Evolutionary conservation across 192 early-diverging fungal genomes (phyloP).

Genomic region (Linnemannia schmuckeri): DNA sequence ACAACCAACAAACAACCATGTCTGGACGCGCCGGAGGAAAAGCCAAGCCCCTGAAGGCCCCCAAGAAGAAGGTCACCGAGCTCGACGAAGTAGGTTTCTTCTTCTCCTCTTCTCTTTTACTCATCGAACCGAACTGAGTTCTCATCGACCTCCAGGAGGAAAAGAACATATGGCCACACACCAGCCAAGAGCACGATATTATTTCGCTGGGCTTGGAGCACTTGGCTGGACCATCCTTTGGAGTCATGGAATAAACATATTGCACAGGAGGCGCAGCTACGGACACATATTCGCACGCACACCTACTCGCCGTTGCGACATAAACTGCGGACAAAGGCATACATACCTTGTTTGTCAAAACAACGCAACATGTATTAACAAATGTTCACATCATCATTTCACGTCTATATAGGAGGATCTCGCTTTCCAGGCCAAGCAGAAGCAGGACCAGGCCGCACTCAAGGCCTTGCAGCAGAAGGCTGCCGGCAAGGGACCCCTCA

Average conservation of each 20-base stretch:
- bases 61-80: conserved; percentile 78
- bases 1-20: conserved; percentile 27
- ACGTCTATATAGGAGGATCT: conserved; percentile 68
- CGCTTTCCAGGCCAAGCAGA: conserved; percentile 84
- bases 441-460: conserved; percentile 82
- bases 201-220: neutral
- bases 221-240: neutral
- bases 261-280: neutral
- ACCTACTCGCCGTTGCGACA: neutral
- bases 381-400: neutral
- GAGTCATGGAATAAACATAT: neutral
- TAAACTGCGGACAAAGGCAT: neutral
- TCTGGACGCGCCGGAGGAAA: conserved; percentile 78
- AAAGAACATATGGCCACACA: too few relatives aligned
- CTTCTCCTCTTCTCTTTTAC: neutral
- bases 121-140: neutral
- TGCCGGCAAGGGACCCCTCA: conserved; percentile 72
- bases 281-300: neutral
- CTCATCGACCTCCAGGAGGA: neutral
- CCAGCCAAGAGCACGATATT: neutral
- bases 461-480: conserved; percentile 82
- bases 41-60: conserved; percentile 89
- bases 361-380: neutral
- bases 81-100: conserved; percentile 67
- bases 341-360: neutral